A percentile compares a stretch with the other conserved stretches of the same genome.
Conservation (phyloP, 257 asterid species). For the Solanum lycopersicoides region DNA sequence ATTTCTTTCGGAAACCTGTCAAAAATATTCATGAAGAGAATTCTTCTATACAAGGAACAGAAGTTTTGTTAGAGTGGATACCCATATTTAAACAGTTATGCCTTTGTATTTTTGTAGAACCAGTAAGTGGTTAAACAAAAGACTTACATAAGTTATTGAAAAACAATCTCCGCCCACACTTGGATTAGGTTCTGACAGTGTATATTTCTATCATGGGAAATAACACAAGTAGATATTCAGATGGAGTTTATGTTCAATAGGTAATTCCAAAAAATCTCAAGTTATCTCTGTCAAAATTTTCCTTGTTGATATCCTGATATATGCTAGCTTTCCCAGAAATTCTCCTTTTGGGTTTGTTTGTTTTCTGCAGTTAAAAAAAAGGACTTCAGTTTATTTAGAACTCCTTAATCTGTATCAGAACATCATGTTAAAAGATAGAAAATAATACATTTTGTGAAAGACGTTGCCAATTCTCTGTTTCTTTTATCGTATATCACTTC, state of each 20-base stretch:
- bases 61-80: background rate
- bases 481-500: background rate
- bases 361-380: background rate
- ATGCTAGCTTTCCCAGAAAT: background rate
- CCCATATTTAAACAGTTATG: background rate
- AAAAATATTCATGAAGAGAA: background rate
- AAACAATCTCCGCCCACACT: background rate
- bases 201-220: background rate
- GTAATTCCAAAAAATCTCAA: background rate
- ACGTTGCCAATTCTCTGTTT: background rate
- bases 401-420: background rate
- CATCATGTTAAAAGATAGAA: background rate
- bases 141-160: background rate
- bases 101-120: background rate
- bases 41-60: background rate
- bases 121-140: background rate
- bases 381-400: background rate
- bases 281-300: background rate
- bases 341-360: background rate
- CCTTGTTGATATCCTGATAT: background rate
- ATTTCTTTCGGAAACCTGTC: background rate
- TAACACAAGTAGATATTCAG: background rate
- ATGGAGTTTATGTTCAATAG: background rate
- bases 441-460: background rate
- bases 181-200: background rate